A percentile compares a stretch with the other conserved stretches of the same genome.
Evolutionary conservation across 768 basidiomycete species (phyloP).

Genomic region (Lentinula sp.): DNA sequence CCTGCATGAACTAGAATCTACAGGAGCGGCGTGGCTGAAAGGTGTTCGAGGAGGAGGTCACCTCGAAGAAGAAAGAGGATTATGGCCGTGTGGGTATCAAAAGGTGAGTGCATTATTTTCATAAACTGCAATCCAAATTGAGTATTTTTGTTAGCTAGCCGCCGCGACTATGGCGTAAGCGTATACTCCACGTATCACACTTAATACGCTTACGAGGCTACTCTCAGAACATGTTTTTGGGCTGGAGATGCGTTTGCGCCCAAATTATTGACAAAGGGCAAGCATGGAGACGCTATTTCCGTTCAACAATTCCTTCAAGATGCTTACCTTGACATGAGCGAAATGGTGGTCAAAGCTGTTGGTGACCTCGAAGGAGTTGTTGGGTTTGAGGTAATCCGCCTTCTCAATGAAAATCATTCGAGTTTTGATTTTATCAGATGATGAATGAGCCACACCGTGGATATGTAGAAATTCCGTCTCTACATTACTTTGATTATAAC

Average conservation of each 20-base stretch:
- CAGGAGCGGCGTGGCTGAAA: constrained; percentile 81
- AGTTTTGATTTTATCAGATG: constrained; percentile 39
- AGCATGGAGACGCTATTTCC: constrained; percentile 44
- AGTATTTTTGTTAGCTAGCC: constrained; percentile 35
- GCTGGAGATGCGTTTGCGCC: constrained; percentile 85
- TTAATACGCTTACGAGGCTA: background rate
- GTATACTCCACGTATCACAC: background rate
- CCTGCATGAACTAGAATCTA: constrained; percentile 68
- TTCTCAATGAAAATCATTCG: background rate
- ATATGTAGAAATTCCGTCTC: constrained; percentile 76
- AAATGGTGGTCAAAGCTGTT: constrained; percentile 57
- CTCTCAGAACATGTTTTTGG: constrained; percentile 82
- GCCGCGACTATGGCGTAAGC: constrained; percentile 88
- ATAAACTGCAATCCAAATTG: background rate
- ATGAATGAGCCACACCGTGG: constrained; percentile 96
- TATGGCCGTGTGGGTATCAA: constrained; percentile 94
- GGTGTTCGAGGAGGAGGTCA: constrained; percentile 77
- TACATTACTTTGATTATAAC: constrained; percentile 89
- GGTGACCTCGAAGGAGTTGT: constrained; percentile 74
- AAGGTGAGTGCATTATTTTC: constrained; percentile 30
- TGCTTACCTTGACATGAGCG: constrained; percentile 75
- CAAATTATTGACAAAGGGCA: constrained; percentile 50
- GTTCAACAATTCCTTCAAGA: constrained; percentile 83
- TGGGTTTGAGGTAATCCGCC: constrained; percentile 74
- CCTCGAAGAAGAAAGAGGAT: constrained; percentile 68